Base-by-base conservation (phyloP, 2,329 filamentous ascomycete genomes). In the Aspergillus pseudoglaucus region DNA sequence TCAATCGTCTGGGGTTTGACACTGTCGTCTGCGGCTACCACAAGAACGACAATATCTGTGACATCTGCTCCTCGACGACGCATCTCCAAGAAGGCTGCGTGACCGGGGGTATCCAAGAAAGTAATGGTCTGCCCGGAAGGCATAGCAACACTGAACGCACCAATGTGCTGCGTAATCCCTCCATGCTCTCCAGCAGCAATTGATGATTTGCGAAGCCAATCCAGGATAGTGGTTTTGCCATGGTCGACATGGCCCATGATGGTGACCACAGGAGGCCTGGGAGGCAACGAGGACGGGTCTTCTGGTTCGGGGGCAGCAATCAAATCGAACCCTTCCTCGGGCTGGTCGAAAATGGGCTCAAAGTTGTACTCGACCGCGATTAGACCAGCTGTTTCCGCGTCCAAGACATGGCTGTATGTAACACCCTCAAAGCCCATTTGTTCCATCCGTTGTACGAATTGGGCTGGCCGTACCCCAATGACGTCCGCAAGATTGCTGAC, bases 241-340 rank as follows among this genome's bases (percentile, higher is more conserved):
- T 98, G 93, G 65, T 98, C 94, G 59, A 98, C 93, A 56, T 98
- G 93, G 2, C 93, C 93, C 94, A 98, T 98, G 62, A 98, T 98
- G 0, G 94, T 97, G 35, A 98, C 90, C 32, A 98, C 89, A 0
- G 93, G 94, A 6, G 93, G 91, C 14, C 94, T 82, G 30, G 75
- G 69, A 2, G 90, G 89, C 6, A 96, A 69, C 12, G 68, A 58
- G 0, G 85, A 81, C 43, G 75, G 78, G 65, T 91, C 88, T 59
- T 83, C 83, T 7, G 82, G 80, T 22, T 77, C 72, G 1, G 89
- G 84, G 9, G 84, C 80, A 20, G 87, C 78, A 52, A 78, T 79
- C 35, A 98, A 71, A 65, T 98, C 91, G 9, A 30, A 30, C 4
- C 25, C 37, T 42, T 85, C 82, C 15, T 84, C 60, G 64, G 76